phyloP scores from a whole-genome alignment of 2,329 filamentous ascomycete species.

The Sporothrix dimorphospora region DNA sequence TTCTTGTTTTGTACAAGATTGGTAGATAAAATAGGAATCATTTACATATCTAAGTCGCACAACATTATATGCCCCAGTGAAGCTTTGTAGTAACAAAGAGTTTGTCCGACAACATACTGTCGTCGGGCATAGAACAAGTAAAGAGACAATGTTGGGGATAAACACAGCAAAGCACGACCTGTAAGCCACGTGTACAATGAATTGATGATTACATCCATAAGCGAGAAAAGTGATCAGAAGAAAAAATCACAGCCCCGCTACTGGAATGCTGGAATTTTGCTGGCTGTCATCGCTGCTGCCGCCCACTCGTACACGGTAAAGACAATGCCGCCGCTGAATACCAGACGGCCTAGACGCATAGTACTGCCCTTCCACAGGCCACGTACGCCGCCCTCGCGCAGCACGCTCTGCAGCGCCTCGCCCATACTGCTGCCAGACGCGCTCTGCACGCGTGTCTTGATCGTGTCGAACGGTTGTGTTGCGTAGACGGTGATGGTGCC shows the following conservation, averaged over 20 bases:
- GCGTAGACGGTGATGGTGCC: slow-evolving; percentile 63
- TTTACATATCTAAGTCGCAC: too few species aligned
- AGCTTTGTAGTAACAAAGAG: too few species aligned
- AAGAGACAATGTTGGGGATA: too few species aligned
- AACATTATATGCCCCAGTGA: too few species aligned
- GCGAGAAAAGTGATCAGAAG: not conserved
- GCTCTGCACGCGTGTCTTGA: slow-evolving; percentile 66
- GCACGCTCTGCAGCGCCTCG: slow-evolving; percentile 59
- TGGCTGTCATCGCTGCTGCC: slow-evolving; percentile 39
- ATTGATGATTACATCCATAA: not conserved
- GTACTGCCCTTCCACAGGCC: slow-evolving; percentile 70
- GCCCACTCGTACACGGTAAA: slow-evolving; percentile 66
- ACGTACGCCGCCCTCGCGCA: slow-evolving; percentile 59
- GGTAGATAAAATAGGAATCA: not conserved
- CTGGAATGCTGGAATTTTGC: not conserved
- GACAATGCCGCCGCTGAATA: slow-evolving; percentile 68
- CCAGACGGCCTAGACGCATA: slow-evolving; percentile 66
- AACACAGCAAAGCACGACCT: too few species aligned
- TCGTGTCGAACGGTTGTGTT: slow-evolving; percentile 65
- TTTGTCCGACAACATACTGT: too few species aligned
- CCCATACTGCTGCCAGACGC: slow-evolving; percentile 59
- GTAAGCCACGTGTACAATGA: too few species aligned
- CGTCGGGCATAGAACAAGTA: too few species aligned
- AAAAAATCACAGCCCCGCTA: not conserved
- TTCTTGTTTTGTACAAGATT: not conserved